Conservation (phyloP, 495 filamentous ascomycete species). For the Rusavskia elegans region DNA sequence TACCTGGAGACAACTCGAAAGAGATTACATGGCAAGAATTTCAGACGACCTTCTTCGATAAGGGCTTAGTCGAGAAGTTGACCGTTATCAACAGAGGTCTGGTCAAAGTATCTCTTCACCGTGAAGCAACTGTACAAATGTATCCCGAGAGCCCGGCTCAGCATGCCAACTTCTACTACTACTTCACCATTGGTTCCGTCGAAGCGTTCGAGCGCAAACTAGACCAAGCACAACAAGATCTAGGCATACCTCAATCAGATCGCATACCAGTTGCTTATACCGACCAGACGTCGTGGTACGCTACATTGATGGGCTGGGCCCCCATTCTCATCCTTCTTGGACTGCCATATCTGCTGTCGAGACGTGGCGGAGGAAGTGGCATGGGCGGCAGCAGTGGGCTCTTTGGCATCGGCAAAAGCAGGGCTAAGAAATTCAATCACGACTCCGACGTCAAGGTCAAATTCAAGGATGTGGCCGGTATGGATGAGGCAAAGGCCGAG, state of each 20-base stretch:
- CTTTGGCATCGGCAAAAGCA: slow-evolving; percentile 89
- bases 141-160: slow-evolving; percentile 70
- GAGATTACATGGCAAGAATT: slow-evolving; percentile 99
- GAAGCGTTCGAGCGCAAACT: slow-evolving; percentile 80
- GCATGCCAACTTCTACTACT: slow-evolving; percentile 62
- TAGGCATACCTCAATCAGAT: slow-evolving; percentile 67
- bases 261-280: slow-evolving; percentile 82
- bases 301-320: slow-evolving; percentile 56
- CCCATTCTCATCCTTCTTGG: slow-evolving; percentile 79
- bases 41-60: slow-evolving; percentile 78
- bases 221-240: slow-evolving; percentile 72
- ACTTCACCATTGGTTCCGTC: slow-evolving; percentile 88
- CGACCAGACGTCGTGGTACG: slow-evolving; percentile 52
- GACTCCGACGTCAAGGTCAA: slow-evolving; percentile 92
- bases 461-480: slow-evolving; percentile 91
- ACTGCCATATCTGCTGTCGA: slow-evolving; percentile 54
- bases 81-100: slow-evolving; percentile 56
- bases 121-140: slow-evolving; percentile 56
- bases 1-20: slow-evolving; percentile 47
- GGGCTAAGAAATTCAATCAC: slow-evolving; percentile 92
- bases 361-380: slow-evolving; percentile 45
- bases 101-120: slow-evolving; percentile 73
- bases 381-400: slow-evolving; percentile 60
- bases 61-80: slow-evolving; percentile 87
- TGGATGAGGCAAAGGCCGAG: slow-evolving; percentile 96